Evolutionary conservation across 352 stramenopile genomes (phyloP), one percentile per base, ranked within the genome.

Genomic region (Globisporangium uncinulatum): DNA sequence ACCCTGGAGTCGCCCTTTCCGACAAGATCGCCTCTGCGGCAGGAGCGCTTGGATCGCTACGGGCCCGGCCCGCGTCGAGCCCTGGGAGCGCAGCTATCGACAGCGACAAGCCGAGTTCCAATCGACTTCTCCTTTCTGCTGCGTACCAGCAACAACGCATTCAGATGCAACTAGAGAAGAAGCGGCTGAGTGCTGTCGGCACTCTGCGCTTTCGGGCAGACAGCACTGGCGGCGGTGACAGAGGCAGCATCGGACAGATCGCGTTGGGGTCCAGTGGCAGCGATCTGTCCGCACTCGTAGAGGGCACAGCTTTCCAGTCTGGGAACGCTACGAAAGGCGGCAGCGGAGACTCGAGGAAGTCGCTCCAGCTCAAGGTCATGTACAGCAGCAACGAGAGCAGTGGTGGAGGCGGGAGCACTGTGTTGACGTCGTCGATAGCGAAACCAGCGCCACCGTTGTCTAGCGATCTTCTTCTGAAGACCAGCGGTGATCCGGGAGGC

Each of bases 131-230:
- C 29, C 11, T 62, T 3, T 39, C 51, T 1, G 49, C 34, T 7
- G 51, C 50, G 8, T 21, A 47, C 42, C 57, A 57, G 34, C 50
- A 66, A 24, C 58, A 76, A 15, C 56, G 68, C 20, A 37, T 68
- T 3, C 48, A 46, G 29, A 34, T 46, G 8, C 19, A 51, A 0
- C 63, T 51, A 43, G 24, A 57, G 57, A 54, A 71, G 17, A 57
- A 62, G 8, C 64, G 63, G 1, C 55, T 67, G 9, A 76, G 70
- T 62, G 54, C 62, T 21, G 60, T 76, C n/a, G 61, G 51, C 15
- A 61, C 70, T 0, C 57, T 74, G 20, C 54, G 51, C 3, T 76
- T 78, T 20, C 56, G 41, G 17, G 57, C 58, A 7, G 54, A 51
- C 20, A n/a, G 39, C 20, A 41, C 42, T 7, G 7, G 45, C 9